Conservation (phyloP, 305 asterid genomes). For the Fraxinus greggii region DNA sequence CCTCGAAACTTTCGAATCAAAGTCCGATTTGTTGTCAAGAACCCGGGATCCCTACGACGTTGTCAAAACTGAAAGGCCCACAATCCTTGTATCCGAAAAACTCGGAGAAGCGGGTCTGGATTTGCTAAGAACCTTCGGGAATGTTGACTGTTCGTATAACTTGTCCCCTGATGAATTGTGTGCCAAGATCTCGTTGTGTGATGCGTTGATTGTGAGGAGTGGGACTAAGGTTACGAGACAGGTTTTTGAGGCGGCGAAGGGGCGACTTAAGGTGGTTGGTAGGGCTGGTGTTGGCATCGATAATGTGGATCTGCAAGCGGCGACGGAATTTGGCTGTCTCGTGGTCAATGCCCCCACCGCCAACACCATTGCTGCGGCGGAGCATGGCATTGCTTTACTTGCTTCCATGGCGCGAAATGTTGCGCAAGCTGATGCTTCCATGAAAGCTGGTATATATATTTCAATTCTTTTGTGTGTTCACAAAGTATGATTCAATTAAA, state of each 20-base stretch:
- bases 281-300: constrained; percentile 95
- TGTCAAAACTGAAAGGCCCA: constrained; percentile 45
- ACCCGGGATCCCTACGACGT: constrained; percentile 31
- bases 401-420: constrained; percentile 86
- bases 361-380: constrained; percentile 93
- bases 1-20: constrained; percentile 37
- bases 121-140: constrained; percentile 55
- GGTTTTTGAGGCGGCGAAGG: constrained; percentile 84
- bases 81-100: constrained; percentile 89
- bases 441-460: constrained; percentile 65
- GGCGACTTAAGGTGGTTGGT: constrained; percentile 81
- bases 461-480: not conserved
- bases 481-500: not conserved
- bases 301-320: constrained; percentile 95
- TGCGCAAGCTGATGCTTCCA: constrained; percentile 94
- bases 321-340: constrained; percentile 84
- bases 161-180: constrained; percentile 70
- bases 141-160: constrained; percentile 65
- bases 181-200: constrained; percentile 62
- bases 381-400: constrained; percentile 85
- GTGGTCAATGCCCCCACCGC: constrained; percentile 97
- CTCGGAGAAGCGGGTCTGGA: constrained; percentile 89
- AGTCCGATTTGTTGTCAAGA: constrained; percentile 37
- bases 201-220: constrained; percentile 86
- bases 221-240: constrained; percentile 93